Percentiles rank a stretch among this genome's conserved stretches.
Evolutionary conservation across 768 basidiomycete genomes (phyloP).

Genomic region (Tylopilus cervinicoccineus): DNA sequence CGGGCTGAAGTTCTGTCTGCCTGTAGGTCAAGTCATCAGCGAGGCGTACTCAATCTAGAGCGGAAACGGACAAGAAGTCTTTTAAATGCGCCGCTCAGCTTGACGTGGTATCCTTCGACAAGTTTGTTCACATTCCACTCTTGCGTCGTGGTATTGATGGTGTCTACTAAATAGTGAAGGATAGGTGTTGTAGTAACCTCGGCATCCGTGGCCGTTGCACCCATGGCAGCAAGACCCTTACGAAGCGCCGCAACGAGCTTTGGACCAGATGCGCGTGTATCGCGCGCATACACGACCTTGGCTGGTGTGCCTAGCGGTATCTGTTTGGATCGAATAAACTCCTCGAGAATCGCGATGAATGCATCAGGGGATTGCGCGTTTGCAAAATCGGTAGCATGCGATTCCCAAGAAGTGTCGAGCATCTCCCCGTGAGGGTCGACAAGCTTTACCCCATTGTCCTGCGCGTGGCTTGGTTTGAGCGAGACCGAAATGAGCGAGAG

Average conservation of each 20-base stretch:
- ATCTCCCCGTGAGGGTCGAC: slow-evolving; percentile 98
- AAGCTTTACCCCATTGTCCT: slow-evolving; percentile 99
- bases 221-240: slow-evolving; percentile 76
- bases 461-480: slow-evolving; percentile 8
- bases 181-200: slow-evolving; percentile 93
- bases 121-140: slow-evolving; percentile 80
- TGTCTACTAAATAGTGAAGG: slow-evolving; percentile 89
- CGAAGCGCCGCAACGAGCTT: slow-evolving; percentile 72
- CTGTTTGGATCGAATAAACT: slow-evolving; percentile 56
- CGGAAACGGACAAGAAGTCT: slow-evolving; percentile 70
- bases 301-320: slow-evolving; percentile 81
- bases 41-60: background rate
- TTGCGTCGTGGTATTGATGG: slow-evolving; percentile 80
- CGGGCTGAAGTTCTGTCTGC: slow-evolving; percentile 54
- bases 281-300: slow-evolving; percentile 84
- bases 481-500: background rate
- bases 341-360: slow-evolving; percentile 62
- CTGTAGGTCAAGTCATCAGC: slow-evolving; percentile 33
- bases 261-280: slow-evolving; percentile 87
- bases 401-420: slow-evolving; percentile 92
- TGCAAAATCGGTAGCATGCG: slow-evolving; percentile 78
- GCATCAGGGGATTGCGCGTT: slow-evolving; percentile 75
- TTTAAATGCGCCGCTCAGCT: slow-evolving; percentile 79
- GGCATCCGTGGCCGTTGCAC: slow-evolving; percentile 64
- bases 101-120: slow-evolving; percentile 77